Percentiles rank a stretch among this genome's conserved stretches.
Evolutionary conservation across 2,329 filamentous ascomycete genomes (phyloP).

Genomic region (Capronia epimyces): DNA sequence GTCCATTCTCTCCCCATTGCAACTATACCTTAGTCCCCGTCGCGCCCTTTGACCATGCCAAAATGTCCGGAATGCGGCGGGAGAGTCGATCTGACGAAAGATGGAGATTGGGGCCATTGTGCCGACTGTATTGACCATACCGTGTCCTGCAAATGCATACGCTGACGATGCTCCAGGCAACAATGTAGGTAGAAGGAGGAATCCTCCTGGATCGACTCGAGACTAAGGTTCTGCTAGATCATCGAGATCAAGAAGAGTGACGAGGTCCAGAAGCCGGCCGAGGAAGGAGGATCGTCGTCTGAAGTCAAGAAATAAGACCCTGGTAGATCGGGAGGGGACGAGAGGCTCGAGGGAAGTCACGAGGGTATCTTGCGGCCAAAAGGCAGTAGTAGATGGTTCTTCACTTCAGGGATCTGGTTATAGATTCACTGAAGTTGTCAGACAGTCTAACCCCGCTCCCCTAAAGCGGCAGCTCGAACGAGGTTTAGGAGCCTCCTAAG

Average conservation of each 20-base stretch:
- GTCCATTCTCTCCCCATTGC: no score
- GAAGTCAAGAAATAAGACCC: conserved; percentile 11
- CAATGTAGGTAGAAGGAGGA: conserved; percentile 13
- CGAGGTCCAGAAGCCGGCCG: conserved; percentile 1
- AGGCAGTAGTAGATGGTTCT: no score
- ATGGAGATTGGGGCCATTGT: conserved; percentile 27
- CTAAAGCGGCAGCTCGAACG: no score
- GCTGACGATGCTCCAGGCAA: conserved; percentile 7
- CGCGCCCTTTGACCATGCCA: conserved; percentile 13
- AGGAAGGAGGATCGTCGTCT: neutral
- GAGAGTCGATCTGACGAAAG: conserved; percentile 25
- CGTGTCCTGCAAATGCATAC: neutral
- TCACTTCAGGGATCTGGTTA: no score
- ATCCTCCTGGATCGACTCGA: neutral
- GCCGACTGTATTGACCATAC: conserved; percentile 18
- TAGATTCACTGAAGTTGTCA: no score
- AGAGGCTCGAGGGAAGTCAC: no score
- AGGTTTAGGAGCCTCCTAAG: no score
- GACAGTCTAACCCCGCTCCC: no score
- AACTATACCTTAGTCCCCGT: no score
- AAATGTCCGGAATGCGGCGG: conserved; percentile 25
- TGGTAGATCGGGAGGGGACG: neutral
- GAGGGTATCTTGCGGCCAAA: no score
- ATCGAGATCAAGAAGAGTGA: conserved; percentile 20
- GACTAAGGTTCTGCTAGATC: conserved; percentile 5